phyloP scores from a whole-genome alignment of 768 basidiomycete genomes.

The Boletus reticuloceps region DNA sequence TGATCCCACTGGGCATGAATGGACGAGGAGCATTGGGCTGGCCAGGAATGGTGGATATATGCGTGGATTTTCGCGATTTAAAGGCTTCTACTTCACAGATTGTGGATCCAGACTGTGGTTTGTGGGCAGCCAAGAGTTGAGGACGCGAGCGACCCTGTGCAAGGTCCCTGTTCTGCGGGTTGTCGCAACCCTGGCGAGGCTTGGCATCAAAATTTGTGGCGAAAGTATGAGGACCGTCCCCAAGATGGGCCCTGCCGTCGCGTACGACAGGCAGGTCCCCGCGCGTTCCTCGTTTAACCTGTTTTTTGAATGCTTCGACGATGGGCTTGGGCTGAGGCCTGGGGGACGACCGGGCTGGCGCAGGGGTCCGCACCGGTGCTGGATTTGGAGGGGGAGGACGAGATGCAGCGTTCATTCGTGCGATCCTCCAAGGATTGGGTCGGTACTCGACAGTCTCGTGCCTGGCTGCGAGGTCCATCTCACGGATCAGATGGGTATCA shows the following conservation, averaged over 20 bases:
- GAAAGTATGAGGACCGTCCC: not conserved
- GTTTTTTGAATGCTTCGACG: constrained; percentile 47
- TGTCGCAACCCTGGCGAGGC: not conserved
- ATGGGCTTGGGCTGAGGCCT: constrained; percentile 33
- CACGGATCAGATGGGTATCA: constrained; percentile 36
- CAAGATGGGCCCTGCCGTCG: not conserved
- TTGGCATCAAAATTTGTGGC: not conserved
- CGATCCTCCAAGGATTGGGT: constrained; percentile 79
- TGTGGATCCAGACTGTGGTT: not conserved
- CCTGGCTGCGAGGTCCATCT: constrained; percentile 59
- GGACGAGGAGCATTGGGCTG: not conserved
- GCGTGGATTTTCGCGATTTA: constrained; percentile 1
- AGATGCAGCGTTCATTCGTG: constrained; percentile 70
- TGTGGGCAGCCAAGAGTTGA: not conserved
- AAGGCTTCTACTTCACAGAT: not conserved
- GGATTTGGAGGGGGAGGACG: constrained; percentile 29
- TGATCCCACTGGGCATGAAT: not conserved
- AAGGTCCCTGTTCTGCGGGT: not conserved
- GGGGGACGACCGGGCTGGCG: not conserved
- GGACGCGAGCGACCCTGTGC: not conserved
- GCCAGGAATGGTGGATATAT: constrained; percentile 10
- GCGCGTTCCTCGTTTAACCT: constrained; percentile 24
- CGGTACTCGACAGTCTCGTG: constrained; percentile 63
- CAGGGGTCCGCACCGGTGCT: not conserved
- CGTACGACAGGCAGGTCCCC: not conserved